These are phyloP conservation scores for Acorus gramineus DNA, from an alignment of 106 monocot species.

Conservation along the genomic window DNA sequence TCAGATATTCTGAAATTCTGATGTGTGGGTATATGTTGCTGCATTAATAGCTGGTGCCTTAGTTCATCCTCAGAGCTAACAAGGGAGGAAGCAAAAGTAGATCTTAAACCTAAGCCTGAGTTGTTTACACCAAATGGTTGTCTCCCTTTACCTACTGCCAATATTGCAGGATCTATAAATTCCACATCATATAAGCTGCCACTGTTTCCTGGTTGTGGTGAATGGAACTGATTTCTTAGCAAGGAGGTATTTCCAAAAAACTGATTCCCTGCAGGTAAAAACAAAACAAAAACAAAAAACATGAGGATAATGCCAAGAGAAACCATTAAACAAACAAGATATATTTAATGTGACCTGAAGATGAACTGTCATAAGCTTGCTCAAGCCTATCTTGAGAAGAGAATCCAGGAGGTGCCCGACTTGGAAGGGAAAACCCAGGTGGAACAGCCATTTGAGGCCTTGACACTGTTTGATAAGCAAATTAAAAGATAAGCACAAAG, in stretches of 20 bases:
- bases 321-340: neutral
- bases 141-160: slow-evolving; percentile 80
- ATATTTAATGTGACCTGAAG: slow-evolving; percentile 30
- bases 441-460: slow-evolving; percentile 67
- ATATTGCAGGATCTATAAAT: slow-evolving; percentile 86
- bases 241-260: slow-evolving; percentile 12
- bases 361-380: slow-evolving; percentile 19
- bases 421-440: slow-evolving; percentile 82
- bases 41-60: slow-evolving; percentile 52
- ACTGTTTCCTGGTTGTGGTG: slow-evolving; percentile 25
- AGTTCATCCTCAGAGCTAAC: slow-evolving; percentile 38
- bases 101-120: slow-evolving; percentile 27
- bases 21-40: slow-evolving; percentile 37
- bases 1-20: slow-evolving; percentile 30
- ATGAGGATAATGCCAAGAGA: neutral
- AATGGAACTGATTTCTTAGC: slow-evolving; percentile 36
- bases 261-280: slow-evolving; percentile 25
- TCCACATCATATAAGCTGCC: slow-evolving; percentile 38
- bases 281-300: neutral
- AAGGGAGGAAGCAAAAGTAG: slow-evolving; percentile 33
- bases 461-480: slow-evolving; percentile 19
- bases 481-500: neutral
- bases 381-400: slow-evolving; percentile 44
- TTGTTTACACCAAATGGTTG: slow-evolving; percentile 33
- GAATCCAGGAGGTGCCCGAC: slow-evolving; percentile 67